Base-by-base conservation (phyloP, 2,329 filamentous ascomycete genomes). In the Fusarium stilboides region DNA sequence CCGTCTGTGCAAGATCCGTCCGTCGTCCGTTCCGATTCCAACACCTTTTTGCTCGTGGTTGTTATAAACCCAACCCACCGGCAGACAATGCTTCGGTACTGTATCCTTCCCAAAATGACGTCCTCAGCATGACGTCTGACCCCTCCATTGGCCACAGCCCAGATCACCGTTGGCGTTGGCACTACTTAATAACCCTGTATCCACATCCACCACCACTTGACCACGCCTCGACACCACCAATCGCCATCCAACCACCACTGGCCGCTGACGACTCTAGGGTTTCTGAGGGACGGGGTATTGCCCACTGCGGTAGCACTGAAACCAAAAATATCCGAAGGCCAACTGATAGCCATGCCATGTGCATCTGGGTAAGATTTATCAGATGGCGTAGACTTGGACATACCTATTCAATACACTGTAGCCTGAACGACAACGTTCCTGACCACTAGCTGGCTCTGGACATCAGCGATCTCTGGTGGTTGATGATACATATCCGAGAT, bases 101-200 rank as follows among this genome's bases (percentile, higher is more conserved):
- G 51, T 58, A 58, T 36, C 59, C 57, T 57, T 62, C 42, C 26
- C 56, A 66, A 58, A 60, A 69, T 75, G 72, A 75, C 70, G 72
- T 74, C 50, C 69, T 68, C 58, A 65, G 43, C 56, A 72, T 75
- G 72, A 71, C 71, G 67, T 68, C 63, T 49, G 47, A 44, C 42
- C 42, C 64, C 56, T 65, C 57, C 49, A 55, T 65, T 73, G 69
- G 65, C 50, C 47, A 65, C 43, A 47, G 24, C 56, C 28, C 53
- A 62, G 68, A 68, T 71, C 64, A 65, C 62, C 44, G 45, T 57
- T 66, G 69, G 72, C 53, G 67, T 73, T 42, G 64, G 70, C 71
- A 66, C 66, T 63, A 66, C 63, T 63, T 65, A 62, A 56, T 67
- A 69, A 67, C 62, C 62, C 62, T 71, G 67, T 71, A 65, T 70